phyloP scores from a whole-genome alignment of 352 stramenopile genomes.

The Halophytophthora polymorphica region DNA sequence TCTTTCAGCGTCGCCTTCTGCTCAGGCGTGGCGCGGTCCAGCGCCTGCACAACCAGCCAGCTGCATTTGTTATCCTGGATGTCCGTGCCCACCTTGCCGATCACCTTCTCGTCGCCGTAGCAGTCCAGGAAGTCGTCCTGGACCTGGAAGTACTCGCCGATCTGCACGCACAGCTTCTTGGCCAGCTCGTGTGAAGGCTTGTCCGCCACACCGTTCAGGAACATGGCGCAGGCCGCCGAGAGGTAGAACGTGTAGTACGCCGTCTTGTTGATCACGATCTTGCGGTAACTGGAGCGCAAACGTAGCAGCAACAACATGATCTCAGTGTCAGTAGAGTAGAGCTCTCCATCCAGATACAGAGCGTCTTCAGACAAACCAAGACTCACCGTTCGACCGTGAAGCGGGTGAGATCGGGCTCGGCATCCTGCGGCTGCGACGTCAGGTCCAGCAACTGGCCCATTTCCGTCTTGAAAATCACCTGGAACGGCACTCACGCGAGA shows the following conservation, averaged over 20 bases:
- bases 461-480: slow-evolving; percentile 97
- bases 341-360: not conserved
- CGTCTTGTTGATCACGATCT: slow-evolving; percentile 99
- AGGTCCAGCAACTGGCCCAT: slow-evolving; percentile 94
- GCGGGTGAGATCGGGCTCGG: slow-evolving; percentile 78
- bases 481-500: slow-evolving; percentile 16
- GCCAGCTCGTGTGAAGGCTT: slow-evolving; percentile 76
- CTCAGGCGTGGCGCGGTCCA: slow-evolving; percentile 59
- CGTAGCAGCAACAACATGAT: slow-evolving; percentile 3
- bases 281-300: slow-evolving; percentile 42
- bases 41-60: slow-evolving; percentile 97
- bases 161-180: slow-evolving; percentile 93
- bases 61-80: slow-evolving; percentile 99
- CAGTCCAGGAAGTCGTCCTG: slow-evolving; percentile 99
- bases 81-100: slow-evolving; percentile 96
- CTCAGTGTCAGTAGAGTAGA: slow-evolving; percentile 5
- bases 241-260: slow-evolving; percentile 99
- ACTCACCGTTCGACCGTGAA: slow-evolving; percentile 94
- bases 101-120: slow-evolving; percentile 92
- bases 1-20: slow-evolving; percentile 88
- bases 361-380: slow-evolving; percentile 4
- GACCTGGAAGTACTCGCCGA: slow-evolving; percentile 99
- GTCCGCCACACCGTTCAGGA: slow-evolving; percentile 80
- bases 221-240: slow-evolving; percentile 91
- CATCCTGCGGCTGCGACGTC: slow-evolving; percentile 85